Percentiles rank a stretch among this genome's conserved stretches.
phyloP scores from a whole-genome alignment of 164 flowering plant genomes.

The Magnolia changhungtana region DNA sequence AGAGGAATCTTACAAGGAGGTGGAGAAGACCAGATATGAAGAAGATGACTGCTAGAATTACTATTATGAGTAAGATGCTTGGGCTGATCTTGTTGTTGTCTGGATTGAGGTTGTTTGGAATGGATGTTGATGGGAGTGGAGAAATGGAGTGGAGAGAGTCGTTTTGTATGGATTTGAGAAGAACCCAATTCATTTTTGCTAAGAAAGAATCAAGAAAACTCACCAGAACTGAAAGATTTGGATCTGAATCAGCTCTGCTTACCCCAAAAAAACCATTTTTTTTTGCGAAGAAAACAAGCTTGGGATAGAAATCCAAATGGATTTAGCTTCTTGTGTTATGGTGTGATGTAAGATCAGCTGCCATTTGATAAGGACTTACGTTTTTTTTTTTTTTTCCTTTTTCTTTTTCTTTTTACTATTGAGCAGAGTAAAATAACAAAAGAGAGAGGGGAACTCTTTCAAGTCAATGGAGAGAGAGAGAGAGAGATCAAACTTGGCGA shows the following conservation, averaged over 20 bases:
- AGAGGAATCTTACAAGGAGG: slow-evolving; percentile 74
- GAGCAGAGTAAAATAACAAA: not conserved
- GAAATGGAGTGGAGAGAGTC: slow-evolving; percentile 32
- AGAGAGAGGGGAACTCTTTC: not conserved
- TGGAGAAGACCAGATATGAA: slow-evolving; percentile 91
- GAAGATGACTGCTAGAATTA: slow-evolving; percentile 82
- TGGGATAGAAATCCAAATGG: not conserved
- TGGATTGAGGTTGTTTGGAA: slow-evolving; percentile 15
- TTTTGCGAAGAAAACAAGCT: not conserved
- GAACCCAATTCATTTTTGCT: slow-evolving; percentile 33
- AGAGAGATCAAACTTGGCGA: not conserved
- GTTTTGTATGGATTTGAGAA: slow-evolving; percentile 22
- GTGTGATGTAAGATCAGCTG: not conserved
- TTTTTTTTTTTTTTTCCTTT: not conserved
- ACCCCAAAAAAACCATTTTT: not conserved
- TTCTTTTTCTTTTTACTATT: not conserved
- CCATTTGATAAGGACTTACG: not conserved
- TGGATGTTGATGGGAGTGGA: slow-evolving; percentile 12
- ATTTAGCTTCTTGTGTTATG: not conserved
- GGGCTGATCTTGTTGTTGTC: slow-evolving; percentile 62
- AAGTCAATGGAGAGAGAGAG: not conserved
- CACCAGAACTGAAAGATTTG: slow-evolving; percentile 1
- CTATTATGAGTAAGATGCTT: slow-evolving; percentile 65
- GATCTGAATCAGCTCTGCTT: not conserved
- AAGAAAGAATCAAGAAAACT: not conserved